Evolutionary conservation across 2,329 filamentous ascomycete species (phyloP), one percentile per base, ranked within the genome.

Genomic region (Verticillium dahliae): DNA sequence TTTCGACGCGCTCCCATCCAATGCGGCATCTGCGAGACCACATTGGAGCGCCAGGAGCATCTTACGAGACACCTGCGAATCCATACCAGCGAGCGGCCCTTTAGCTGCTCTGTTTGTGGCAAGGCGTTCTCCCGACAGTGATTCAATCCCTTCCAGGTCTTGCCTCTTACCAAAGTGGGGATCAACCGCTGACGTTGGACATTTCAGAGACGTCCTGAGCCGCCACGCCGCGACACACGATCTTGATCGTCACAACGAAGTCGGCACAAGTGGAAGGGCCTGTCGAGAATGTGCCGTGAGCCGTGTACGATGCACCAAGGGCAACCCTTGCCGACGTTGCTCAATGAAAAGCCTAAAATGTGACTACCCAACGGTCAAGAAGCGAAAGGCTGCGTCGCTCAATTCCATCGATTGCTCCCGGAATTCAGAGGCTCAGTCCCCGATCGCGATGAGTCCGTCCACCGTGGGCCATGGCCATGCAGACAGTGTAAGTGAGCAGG

Each of bases 201-300:
- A n/a, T 5, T 15, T 15, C 22, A 61, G 50, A 38, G 63, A 61
- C 39, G 61, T 62, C 15, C 61, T 62, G 33, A 62, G 52, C 27
- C 57, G 61, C 4, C 63, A 61, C 33, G 39, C 54, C 4, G 45
- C 61, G 15, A 58, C 63, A 55, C 63, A 62, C 27, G 31, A 45
- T 35, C 58, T 60, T 37, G 45, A 27, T 13, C 35, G 37, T 27
- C 50, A 27, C 11, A 58, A 31, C 3, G 52, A 15, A 6, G 35
- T 33, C 15, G 38, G 55, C n/a, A 13, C 37, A 27, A 38, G 27
- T 13, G 41, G 50, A 3, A 56, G 64, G 35, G 64, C 64, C 10
- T 64, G 64, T 38, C 38, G 50, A 13, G 64, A 64, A 35, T 65
- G 64, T 35, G 64, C 64, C 10, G 38, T 50, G 3, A 61, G 58